Conservation (phyloP, 169 alveolate species). For the Plasmodium berghei region DNA sequence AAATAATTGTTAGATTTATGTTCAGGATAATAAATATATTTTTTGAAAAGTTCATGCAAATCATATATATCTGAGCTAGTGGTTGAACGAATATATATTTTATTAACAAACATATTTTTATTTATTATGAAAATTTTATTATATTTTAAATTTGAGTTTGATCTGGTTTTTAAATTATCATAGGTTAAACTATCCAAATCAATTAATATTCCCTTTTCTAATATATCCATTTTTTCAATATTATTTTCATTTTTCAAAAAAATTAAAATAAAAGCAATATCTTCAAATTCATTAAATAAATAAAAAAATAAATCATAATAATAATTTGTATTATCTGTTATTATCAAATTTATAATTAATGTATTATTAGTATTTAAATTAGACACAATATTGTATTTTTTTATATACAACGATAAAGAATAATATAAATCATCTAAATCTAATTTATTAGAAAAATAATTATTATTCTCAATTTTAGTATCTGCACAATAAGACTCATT, state of each 20-base stretch:
- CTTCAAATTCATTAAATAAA: constrained; percentile 30
- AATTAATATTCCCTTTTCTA: constrained; percentile 24
- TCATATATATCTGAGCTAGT: constrained; percentile 54
- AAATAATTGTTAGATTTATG: constrained; percentile 22
- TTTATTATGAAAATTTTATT: constrained; percentile 13
- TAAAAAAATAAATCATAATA: constrained; percentile 23
- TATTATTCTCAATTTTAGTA: neutral
- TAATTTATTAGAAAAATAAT: neutral
- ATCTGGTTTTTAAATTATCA: neutral
- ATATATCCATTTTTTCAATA: constrained; percentile 1
- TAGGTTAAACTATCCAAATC: constrained; percentile 2
- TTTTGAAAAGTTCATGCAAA: constrained; percentile 53
- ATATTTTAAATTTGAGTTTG: neutral
- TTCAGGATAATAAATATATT: constrained; percentile 2
- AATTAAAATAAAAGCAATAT: constrained; percentile 26
- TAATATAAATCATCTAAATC: constrained; percentile 15
- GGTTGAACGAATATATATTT: constrained; percentile 24
- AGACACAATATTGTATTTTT: constrained; percentile 20
- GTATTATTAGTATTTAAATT: constrained; percentile 32
- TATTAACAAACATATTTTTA: constrained; percentile 31
- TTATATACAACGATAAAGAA: constrained; percentile 47
- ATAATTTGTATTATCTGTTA: constrained; percentile 24
- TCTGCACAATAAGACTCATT: neutral
- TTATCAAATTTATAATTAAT: constrained; percentile 30
- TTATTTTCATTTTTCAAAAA: constrained; percentile 29